Evolutionary conservation across 768 basidiomycete species (phyloP), one percentile per base, ranked within the genome.

Genomic region (Rubroboletus pulcherrimus): DNA sequence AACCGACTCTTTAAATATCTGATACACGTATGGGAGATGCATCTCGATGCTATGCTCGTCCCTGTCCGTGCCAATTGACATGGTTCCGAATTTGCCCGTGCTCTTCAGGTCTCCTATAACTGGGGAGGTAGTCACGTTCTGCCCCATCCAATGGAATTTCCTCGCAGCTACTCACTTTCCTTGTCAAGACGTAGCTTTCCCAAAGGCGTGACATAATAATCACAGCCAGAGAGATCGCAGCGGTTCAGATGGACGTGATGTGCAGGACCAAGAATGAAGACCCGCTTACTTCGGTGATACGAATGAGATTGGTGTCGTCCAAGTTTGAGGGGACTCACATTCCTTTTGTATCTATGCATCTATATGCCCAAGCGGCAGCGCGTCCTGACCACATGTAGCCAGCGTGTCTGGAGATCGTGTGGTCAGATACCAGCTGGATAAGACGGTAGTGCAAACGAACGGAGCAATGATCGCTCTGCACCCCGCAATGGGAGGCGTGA

Each of bases 21-120:
- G 92, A 48, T 89, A 82, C 40, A 97, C 75, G 69, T 92, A 95
- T 6, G 96, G 94, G 17, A 98, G 80, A 65, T 98, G 95, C 92
- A 99, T 95, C 75, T 99, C 97, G 52, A 99, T 84, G 66, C 92
- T 95, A 69, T 99, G 97, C 65, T 99, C 97, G 30, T 87, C 91
- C 71, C 94, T 93, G 66, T 99, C 97, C 2, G 84, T 84, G 2
- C 74, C 63, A 3, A 78, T 61, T 17, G 73, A 74, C 83, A 99
- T 86, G 10, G 77, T 73, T 37, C 80, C 77, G 62, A 98, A 98
- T 51, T 83, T 73, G 4, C 56, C 59, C 1, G 56, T 61, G 47
- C 14, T 39, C 48, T 58, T 61, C 34, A 63, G 48, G 46, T 41
- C 47, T 31, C 49, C 47, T 51, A 66, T 58, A 19, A 29, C 68